Percentiles rank a stretch among this genome's conserved stretches.
Conservation (phyloP, 176 grass and related monocot genomes). For the Zizania latifolia region DNA sequence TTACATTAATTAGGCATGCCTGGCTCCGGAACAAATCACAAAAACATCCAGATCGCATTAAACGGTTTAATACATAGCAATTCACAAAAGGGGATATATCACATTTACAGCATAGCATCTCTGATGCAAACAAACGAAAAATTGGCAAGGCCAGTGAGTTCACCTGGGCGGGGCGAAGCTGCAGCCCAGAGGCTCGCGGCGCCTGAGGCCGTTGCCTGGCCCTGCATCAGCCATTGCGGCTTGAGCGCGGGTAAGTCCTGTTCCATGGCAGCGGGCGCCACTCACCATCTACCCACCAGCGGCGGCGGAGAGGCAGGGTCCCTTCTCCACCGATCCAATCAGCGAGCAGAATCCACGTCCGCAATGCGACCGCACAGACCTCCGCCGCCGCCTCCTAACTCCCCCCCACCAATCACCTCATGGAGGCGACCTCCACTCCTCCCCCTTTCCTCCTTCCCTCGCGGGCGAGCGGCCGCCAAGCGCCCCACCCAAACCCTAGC, state of each 20-base stretch:
- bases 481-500: constrained; percentile 26
- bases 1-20: too few species aligned
- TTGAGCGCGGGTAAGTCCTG: constrained; percentile 38
- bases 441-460: neutral
- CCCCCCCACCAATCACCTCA: constrained; percentile 4
- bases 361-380: neutral
- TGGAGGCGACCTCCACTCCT: neutral
- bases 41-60: neutral
- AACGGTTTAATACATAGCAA: constrained; percentile 13
- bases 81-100: neutral
- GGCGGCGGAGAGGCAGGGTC: constrained; percentile 24
- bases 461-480: neutral
- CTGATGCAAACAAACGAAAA: neutral
- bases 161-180: constrained; percentile 40
- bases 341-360: neutral
- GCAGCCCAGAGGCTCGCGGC: constrained; percentile 24
- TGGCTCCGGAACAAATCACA: too few species aligned
- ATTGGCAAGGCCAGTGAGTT: constrained; percentile 1
- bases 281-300: constrained; percentile 53
- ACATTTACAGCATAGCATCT: neutral
- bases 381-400: neutral
- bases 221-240: constrained; percentile 57
- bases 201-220: constrained; percentile 14
- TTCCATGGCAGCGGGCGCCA: constrained; percentile 48
- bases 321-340: constrained; percentile 30